These are phyloP conservation scores for Sanghuangporus sanghuang DNA, from an alignment of 1,284 basidiomycete genomes.

Conservation along the genomic window DNA sequence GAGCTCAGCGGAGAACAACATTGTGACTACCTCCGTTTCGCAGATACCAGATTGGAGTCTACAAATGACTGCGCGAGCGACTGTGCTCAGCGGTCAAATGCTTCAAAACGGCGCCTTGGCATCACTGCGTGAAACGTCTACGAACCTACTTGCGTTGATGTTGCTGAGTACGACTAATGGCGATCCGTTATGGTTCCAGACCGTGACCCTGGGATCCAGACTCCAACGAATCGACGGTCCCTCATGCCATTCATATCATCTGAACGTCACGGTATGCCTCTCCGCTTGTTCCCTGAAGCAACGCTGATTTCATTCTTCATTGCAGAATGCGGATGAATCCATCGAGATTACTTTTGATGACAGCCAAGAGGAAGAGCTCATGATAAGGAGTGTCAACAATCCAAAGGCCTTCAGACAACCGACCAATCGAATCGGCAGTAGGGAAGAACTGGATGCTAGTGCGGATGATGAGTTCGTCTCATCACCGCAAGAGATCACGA, in stretches of 20 bases:
- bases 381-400: background rate
- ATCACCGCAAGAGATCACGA: background rate
- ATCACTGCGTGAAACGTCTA: background rate
- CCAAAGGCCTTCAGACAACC: background rate
- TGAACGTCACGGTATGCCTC: background rate
- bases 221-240: background rate
- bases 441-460: background rate
- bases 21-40: background rate
- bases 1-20: background rate
- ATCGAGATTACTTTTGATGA: background rate
- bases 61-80: background rate
- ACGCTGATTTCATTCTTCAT: background rate
- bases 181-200: background rate
- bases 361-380: background rate
- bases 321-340: background rate
- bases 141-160: background rate
- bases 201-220: background rate
- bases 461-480: background rate
- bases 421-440: background rate
- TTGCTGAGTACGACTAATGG: background rate
- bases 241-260: background rate
- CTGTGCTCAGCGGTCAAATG: background rate
- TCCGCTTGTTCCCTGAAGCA: background rate
- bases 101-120: background rate
- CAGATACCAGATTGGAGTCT: background rate